Conservation (phyloP, 202 grass and related monocot species). For the Alloteropsis angusta region DNA sequence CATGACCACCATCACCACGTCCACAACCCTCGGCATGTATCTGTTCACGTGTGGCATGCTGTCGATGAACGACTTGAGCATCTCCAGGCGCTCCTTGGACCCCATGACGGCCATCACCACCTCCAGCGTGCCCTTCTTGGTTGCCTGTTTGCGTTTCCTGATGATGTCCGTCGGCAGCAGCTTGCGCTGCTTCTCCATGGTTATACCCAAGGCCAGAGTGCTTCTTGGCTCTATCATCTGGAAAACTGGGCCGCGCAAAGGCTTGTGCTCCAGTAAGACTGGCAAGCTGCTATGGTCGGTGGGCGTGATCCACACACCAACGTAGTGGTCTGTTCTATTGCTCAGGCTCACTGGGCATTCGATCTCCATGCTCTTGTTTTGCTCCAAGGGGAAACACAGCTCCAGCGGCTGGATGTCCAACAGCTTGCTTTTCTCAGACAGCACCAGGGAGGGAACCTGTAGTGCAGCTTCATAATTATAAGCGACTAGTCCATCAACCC, state of each 20-base stretch:
- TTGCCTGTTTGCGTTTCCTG: neutral
- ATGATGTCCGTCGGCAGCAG: neutral
- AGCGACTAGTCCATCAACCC: too few species aligned
- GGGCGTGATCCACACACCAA: neutral
- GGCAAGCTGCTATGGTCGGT: neutral
- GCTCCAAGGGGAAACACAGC: neutral
- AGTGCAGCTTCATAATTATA: too few species aligned
- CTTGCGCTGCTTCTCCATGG: neutral
- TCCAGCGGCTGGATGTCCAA: neutral
- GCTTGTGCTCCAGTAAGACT: neutral
- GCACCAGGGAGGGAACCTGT: neutral
- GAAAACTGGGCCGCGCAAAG: neutral
- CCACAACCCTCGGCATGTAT: neutral
- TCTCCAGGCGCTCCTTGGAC: neutral
- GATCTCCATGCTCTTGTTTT: neutral
- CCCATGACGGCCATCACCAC: neutral
- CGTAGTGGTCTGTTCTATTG: neutral
- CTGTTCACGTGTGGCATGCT: neutral
- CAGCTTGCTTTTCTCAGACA: neutral
- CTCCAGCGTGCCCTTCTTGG: neutral
- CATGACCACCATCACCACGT: neutral
- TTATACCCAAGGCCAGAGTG: neutral
- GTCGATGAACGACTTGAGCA: neutral
- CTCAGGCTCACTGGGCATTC: neutral
- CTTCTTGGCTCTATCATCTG: neutral